Evolutionary conservation across 768 basidiomycete genomes (phyloP).

Genomic region (Boletales sp.): DNA sequence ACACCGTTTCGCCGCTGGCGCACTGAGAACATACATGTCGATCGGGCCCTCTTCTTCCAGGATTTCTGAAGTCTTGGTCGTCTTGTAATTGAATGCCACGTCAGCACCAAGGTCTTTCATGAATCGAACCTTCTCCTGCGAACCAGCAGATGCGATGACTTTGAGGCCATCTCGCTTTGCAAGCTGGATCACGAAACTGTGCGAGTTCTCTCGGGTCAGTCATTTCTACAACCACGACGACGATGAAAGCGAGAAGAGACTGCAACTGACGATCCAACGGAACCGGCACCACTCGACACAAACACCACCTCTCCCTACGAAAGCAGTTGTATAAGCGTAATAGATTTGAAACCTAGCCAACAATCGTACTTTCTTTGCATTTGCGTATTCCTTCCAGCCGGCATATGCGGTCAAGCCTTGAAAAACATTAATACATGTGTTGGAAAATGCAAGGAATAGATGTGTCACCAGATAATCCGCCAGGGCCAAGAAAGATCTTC

Average conservation of each 20-base stretch:
- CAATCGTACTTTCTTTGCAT: conserved; percentile 36
- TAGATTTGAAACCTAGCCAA: too few species aligned
- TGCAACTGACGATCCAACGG: conserved; percentile 53
- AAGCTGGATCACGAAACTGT: conserved; percentile 43
- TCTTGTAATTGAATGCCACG: conserved; percentile 71
- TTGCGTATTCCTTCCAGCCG: conserved; percentile 29
- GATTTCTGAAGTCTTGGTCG: conserved; percentile 43
- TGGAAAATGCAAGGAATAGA: conserved; percentile 8
- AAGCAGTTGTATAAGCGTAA: too few species aligned
- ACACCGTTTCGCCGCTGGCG: too few species aligned
- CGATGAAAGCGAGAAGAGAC: background rate
- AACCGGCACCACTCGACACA: conserved; percentile 38
- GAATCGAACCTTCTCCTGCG: conserved; percentile 63
- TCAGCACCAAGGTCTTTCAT: conserved; percentile 57
- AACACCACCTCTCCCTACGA: conserved; percentile 45
- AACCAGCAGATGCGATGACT: conserved; percentile 66
- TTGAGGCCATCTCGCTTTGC: conserved; percentile 47
- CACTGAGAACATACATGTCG: conserved; percentile 36
- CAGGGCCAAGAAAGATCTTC: conserved; percentile 20
- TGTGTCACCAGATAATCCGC: conserved; percentile 20
- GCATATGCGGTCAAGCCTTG: conserved; percentile 25
- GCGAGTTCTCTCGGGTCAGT: background rate
- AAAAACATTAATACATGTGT: background rate
- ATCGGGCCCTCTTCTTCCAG: conserved; percentile 53
- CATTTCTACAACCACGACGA: background rate